Percentiles rank a stretch among this genome's conserved stretches.
These are phyloP conservation scores for Salvia miltiorrhiza DNA, from an alignment of 257 asterid species.

Conservation along the genomic window DNA sequence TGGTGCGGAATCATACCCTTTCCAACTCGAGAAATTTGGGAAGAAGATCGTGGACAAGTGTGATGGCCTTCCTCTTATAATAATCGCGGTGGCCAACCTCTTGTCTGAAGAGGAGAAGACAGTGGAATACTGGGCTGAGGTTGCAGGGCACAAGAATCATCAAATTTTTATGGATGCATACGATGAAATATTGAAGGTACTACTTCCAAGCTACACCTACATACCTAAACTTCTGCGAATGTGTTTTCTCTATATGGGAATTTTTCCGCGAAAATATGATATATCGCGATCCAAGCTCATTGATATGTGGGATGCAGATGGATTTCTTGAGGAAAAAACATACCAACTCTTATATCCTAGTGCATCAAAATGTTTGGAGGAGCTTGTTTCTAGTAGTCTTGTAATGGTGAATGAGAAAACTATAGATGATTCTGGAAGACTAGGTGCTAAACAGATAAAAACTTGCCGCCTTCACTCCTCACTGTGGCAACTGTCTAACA, in stretches of 20 bases:
- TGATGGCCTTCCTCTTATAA: conserved; percentile 35
- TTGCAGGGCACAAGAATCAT: not conserved
- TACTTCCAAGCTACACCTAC: conserved; percentile 18
- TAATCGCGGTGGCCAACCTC: conserved; percentile 14
- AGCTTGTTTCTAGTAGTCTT: conserved; percentile 4
- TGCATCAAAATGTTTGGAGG: not conserved
- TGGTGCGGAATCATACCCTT: conserved; percentile 6
- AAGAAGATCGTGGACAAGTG: conserved; percentile 8
- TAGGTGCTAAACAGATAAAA: not conserved
- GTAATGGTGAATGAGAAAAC: not conserved
- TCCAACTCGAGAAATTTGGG: conserved; percentile 1
- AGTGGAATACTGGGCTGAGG: conserved; percentile 7
- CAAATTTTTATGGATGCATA: not conserved
- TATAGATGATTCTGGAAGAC: no score
- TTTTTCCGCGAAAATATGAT: not conserved
- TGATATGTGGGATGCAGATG: conserved; percentile 9
- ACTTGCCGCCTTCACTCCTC: conserved; percentile 12
- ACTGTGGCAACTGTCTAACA: not conserved
- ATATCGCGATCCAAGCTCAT: not conserved
- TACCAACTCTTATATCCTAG: not conserved
- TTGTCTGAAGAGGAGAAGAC: conserved; percentile 1
- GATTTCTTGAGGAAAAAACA: not conserved
- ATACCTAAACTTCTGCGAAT: conserved; percentile 15
- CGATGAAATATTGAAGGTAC: conserved; percentile 2
- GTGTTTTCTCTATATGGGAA: conserved; percentile 27